Percentiles rank a stretch among this genome's conserved stretches.
These are phyloP conservation scores for Lipomyces spencermartinsiae DNA, from an alignment of 805 yeast genomes.

Conservation along the genomic window DNA sequence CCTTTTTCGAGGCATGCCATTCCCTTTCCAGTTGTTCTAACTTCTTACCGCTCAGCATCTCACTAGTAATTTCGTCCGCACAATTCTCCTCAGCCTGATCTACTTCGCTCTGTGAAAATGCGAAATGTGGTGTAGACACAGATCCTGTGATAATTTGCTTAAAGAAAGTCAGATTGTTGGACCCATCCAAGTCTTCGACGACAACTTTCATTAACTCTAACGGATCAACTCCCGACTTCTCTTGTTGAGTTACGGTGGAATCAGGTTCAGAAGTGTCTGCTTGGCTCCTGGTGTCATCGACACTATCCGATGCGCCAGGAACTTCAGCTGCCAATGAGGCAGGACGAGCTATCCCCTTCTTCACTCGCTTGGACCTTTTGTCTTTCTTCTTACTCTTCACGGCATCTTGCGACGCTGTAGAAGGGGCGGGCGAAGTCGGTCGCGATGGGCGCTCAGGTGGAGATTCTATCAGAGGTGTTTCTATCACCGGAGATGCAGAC, in stretches of 20 bases:
- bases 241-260: background rate
- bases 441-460: background rate
- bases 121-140: slow-evolving; percentile 12
- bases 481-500: background rate
- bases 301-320: background rate
- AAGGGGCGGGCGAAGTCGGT: slow-evolving; percentile 9
- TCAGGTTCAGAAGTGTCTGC: background rate
- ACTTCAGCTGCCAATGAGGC: background rate
- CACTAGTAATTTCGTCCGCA: slow-evolving; percentile 2
- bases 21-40: slow-evolving; percentile 28
- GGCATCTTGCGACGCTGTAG: background rate
- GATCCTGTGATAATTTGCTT: slow-evolving; percentile 17
- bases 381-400: slow-evolving; percentile 17
- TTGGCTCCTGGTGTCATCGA: background rate
- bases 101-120: slow-evolving; percentile 20
- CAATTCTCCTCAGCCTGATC: slow-evolving; percentile 21
- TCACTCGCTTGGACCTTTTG: slow-evolving; percentile 19
- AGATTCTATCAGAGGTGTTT: background rate
- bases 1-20: slow-evolving; percentile 31
- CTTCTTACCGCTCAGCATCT: slow-evolving; percentile 12
- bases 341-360: background rate
- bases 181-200: slow-evolving; percentile 15
- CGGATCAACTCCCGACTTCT: slow-evolving; percentile 10
- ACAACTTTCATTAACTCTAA: slow-evolving; percentile 7
- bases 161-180: slow-evolving; percentile 16